Conservation (phyloP, 2,329 filamentous ascomycete species). For the Aspergillus ruber region DNA sequence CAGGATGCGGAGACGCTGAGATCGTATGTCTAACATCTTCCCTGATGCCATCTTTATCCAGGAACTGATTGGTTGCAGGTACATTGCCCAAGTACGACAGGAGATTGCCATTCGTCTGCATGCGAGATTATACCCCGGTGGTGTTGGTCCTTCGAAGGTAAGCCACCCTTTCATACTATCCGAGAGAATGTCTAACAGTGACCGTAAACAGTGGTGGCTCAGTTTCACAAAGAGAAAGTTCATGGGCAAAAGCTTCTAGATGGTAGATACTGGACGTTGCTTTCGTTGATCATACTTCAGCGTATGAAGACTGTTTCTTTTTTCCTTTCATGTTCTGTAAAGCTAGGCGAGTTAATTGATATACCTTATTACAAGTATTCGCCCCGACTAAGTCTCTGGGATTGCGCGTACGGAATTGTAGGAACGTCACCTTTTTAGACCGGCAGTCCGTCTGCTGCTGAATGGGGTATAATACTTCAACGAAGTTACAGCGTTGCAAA, state of each 20-base stretch:
- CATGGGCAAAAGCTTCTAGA: constrained; percentile 85
- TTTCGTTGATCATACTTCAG: constrained; percentile 13
- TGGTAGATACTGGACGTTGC: constrained; percentile 13
- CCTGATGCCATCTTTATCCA: too few relatives aligned
- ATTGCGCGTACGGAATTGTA: too few relatives aligned
- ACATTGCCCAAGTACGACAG: constrained; percentile 81
- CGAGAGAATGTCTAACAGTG: too few relatives aligned
- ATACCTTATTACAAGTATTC: background rate
- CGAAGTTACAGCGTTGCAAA: background rate
- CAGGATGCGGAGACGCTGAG: constrained; percentile 84
- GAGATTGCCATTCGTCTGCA: constrained; percentile 79
- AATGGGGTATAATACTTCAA: background rate
- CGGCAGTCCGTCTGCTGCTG: background rate
- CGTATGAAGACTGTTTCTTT: constrained; percentile 9
- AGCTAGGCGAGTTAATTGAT: background rate
- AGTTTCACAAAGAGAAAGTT: constrained; percentile 99
- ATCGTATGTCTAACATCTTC: constrained; percentile 54
- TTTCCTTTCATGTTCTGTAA: background rate
- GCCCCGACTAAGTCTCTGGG: too few relatives aligned
- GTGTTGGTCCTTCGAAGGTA: constrained; percentile 60
- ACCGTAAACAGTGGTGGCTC: constrained; percentile 77
- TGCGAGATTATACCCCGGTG: constrained; percentile 78
- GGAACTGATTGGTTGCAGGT: constrained; percentile 23
- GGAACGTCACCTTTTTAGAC: background rate
- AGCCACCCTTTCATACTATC: too few relatives aligned